Conservation (phyloP, 2,329 filamentous ascomycete genomes). For the Stagonosporopsis vannaccii region DNA sequence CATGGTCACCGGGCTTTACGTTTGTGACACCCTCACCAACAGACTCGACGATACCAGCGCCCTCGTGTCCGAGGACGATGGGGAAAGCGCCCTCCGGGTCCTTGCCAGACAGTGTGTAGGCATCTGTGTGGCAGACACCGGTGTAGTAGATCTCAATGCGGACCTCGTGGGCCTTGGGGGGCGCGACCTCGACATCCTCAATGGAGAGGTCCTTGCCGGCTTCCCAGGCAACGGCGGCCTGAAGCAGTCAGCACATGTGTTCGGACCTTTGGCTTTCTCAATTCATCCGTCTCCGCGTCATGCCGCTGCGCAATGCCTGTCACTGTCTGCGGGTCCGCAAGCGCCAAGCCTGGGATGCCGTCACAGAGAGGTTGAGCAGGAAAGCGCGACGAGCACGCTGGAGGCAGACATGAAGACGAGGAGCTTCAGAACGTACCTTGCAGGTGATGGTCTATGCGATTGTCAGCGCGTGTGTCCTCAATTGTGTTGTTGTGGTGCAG, state of each 20-base stretch:
- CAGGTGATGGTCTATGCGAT: constrained; percentile 81
- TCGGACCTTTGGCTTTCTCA: background rate
- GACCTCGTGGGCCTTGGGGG: constrained; percentile 91
- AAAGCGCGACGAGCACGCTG: constrained; percentile 25
- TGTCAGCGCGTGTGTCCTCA: constrained; percentile 13
- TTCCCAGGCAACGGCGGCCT: constrained; percentile 97
- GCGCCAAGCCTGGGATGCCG: constrained; percentile 23
- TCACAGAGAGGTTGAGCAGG: constrained; percentile 13
- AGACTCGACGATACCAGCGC: constrained; percentile 53
- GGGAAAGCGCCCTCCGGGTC: constrained; percentile 78
- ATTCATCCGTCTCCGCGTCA: background rate
- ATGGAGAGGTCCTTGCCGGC: constrained; percentile 87
- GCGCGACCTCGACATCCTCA: constrained; percentile 90
- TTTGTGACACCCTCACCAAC: constrained; percentile 94
- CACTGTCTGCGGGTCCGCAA: constrained; percentile 39
- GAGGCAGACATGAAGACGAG: constrained; percentile 71
- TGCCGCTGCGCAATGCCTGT: constrained; percentile 17
- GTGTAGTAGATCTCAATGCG: constrained; percentile 98
- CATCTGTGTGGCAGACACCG: constrained; percentile 91
- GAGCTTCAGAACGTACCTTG: constrained; percentile 58
- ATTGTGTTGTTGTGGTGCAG: constrained; percentile 2
- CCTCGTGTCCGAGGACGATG: constrained; percentile 54
- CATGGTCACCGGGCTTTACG: constrained; percentile 92
- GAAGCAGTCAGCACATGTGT: constrained; percentile 24
- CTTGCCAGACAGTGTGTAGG: constrained; percentile 79